Evolutionary conservation across 2,329 filamentous ascomycete genomes (phyloP).

Genomic region (Penicillium italicum): DNA sequence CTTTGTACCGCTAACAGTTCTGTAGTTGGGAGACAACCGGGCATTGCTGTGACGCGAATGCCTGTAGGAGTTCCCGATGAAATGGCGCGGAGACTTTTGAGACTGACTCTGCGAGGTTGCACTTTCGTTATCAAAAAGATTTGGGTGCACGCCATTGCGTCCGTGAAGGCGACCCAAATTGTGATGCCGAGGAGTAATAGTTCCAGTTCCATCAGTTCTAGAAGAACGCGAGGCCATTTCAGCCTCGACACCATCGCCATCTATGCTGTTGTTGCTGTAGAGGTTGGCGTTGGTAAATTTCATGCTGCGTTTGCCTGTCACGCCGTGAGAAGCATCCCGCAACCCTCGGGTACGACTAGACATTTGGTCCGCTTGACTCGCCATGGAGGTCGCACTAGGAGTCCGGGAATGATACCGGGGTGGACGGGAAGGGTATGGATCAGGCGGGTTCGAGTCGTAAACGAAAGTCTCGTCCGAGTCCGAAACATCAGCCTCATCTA

Average conservation of each 20-base stretch:
- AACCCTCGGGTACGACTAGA: constrained; percentile 59
- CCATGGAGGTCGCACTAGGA: constrained; percentile 81
- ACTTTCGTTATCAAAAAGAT: constrained; percentile 67
- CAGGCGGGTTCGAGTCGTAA: constrained; percentile 90
- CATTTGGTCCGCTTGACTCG: constrained; percentile 48
- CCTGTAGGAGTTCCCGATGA: constrained; percentile 53
- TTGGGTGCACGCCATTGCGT: constrained; percentile 64
- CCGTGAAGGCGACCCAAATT: constrained; percentile 72
- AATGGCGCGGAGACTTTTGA: constrained; percentile 59
- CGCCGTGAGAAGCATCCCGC: constrained; percentile 60
- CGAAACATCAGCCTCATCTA: constrained; percentile 92
- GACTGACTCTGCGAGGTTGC: constrained; percentile 64
- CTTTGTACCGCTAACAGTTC: constrained; percentile 45
- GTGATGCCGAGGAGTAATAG: constrained; percentile 66
- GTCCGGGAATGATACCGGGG: constrained; percentile 87
- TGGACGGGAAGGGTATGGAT: constrained; percentile 55
- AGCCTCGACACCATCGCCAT: constrained; percentile 65
- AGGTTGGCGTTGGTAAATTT: constrained; percentile 72
- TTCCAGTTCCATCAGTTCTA: constrained; percentile 56
- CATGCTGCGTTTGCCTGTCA: constrained; percentile 84
- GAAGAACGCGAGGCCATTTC: constrained; percentile 58
- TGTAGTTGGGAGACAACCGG: constrained; percentile 52
- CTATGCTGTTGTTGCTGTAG: constrained; percentile 59
- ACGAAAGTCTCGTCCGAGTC: constrained; percentile 99
- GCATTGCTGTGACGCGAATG: constrained; percentile 69